Evolutionary conservation across 805 yeast genomes (phyloP).

Genomic region (Metschnikowia similis): DNA sequence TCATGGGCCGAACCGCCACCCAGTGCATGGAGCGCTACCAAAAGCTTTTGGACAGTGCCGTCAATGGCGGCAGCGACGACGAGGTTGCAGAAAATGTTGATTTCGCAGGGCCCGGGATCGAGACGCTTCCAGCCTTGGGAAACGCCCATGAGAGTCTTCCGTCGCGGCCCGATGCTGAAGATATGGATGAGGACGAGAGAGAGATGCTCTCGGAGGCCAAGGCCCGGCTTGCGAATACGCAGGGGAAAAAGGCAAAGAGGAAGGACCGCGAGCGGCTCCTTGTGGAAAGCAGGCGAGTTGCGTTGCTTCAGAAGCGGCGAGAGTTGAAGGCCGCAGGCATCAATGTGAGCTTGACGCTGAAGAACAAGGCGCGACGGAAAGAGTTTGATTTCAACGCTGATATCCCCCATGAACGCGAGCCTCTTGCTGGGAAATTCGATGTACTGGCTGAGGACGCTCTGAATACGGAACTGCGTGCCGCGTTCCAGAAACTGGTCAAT

Average conservation of each 20-base stretch:
- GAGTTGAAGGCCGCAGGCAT: slow-evolving; percentile 80
- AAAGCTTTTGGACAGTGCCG: slow-evolving; percentile 53
- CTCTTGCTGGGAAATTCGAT: slow-evolving; percentile 67
- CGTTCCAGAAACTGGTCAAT: slow-evolving; percentile 43
- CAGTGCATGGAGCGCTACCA: slow-evolving; percentile 86
- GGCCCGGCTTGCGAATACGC: slow-evolving; percentile 86
- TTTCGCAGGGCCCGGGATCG: slow-evolving; percentile 51
- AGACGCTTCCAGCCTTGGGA: slow-evolving; percentile 43
- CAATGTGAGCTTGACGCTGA: slow-evolving; percentile 45
- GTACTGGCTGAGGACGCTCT: slow-evolving; percentile 51
- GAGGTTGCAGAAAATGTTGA: slow-evolving; percentile 21
- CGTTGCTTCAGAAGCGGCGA: slow-evolving; percentile 72
- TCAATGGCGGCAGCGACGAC: slow-evolving; percentile 21
- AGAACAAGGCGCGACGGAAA: slow-evolving; percentile 50
- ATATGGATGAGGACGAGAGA: slow-evolving; percentile 79
- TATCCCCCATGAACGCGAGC: slow-evolving; percentile 71
- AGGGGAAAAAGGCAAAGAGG: slow-evolving; percentile 91
- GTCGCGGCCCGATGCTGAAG: slow-evolving; percentile 76
- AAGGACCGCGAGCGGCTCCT: slow-evolving; percentile 81
- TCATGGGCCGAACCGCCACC: slow-evolving; percentile 79
- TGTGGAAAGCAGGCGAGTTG: slow-evolving; percentile 71
- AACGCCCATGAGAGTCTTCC: slow-evolving; percentile 66
- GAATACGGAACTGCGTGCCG: slow-evolving; percentile 34
- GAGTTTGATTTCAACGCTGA: slow-evolving; percentile 82
- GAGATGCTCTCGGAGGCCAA: slow-evolving; percentile 95